Percentiles rank a stretch among this genome's conserved stretches.
These are phyloP conservation scores for Claviceps quebecensis DNA, from an alignment of 2,329 filamentous ascomycete species.

Conservation along the genomic window DNA sequence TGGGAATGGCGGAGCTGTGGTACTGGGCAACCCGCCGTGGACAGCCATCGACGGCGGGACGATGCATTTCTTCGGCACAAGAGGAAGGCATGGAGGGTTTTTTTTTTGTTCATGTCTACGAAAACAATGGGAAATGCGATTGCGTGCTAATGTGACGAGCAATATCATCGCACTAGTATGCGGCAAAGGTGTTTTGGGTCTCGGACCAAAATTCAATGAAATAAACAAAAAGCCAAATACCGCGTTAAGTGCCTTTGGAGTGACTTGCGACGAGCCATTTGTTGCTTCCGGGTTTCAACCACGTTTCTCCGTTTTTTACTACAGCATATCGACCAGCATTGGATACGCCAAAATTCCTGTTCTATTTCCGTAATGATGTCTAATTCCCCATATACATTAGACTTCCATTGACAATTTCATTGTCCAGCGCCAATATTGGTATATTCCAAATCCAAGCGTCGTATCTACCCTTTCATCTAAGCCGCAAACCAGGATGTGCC, in stretches of 20 bases:
- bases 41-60: conserved; percentile 8
- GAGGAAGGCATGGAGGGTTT: not conserved
- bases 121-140: conserved; percentile 13
- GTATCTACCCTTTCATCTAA: no score
- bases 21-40: conserved; percentile 15
- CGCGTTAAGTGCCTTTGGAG: not conserved
- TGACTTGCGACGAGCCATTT: not conserved
- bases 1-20: conserved; percentile 16
- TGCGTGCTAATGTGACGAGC: conserved; percentile 14
- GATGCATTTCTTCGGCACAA: conserved; percentile 10
- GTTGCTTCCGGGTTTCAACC: not conserved
- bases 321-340: no score
- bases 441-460: no score
- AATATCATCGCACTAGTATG: conserved; percentile 26
- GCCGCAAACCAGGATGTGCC: no score
- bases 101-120: conserved; percentile 11
- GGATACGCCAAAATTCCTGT: no score
- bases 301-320: not conserved
- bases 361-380: no score
- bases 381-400: no score
- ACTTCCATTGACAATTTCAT: no score
- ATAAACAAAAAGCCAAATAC: not conserved
- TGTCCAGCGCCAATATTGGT: no score
- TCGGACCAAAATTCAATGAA: conserved; percentile 17
- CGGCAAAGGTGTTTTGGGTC: conserved; percentile 29